Base-by-base conservation (phyloP, 1,284 basidiomycete species). In the Ceratobasidium sp. region DNA sequence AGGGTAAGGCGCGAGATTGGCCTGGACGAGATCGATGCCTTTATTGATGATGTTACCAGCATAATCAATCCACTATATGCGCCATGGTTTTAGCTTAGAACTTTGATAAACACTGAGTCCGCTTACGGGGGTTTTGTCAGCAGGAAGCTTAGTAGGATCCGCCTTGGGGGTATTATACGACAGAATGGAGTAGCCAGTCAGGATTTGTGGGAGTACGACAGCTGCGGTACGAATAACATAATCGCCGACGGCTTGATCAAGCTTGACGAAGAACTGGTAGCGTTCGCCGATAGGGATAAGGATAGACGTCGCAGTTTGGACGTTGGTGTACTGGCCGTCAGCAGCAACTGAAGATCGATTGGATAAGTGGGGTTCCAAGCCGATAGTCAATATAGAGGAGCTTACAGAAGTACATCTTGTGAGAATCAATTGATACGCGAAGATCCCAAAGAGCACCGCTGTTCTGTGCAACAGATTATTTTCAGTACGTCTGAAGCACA, bases 211-310 rank as follows among this genome's bases (percentile, higher is more conserved):
- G 1, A 69, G 54, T 2, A 71, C 66, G 5, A 66, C 59, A 1
- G 75, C 74, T 7, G 78, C 65, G 7, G 59, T 66, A 26, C 78
- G 78, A 44, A 79, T 79, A n/a, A 61, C 44, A 56, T 77, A 79
- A 40, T 79, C 78, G 17, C 56, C 74, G 20, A 26, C 56, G 23
- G 40, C 23, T 61, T 76, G 50, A 46, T 78, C 78, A 12, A 78
- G 66, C 54, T 76, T 78, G 71, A 78, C 70, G 62, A 78, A 75
- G 33, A 69, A 73, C 28, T 56, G 61, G 57, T 67, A 67, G 33
- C 73, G 78, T 40, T 78, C 78, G 9, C 78, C 78, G 23, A 70
- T 65, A 7, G 78, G 73, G 40, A 78, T 69, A 5, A 61, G 26
- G n/a, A 61, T 40, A 15, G 56, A 71, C 20, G 65, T 77, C 28